Percentiles rank a stretch among this genome's conserved stretches.
Conservation (phyloP, 495 filamentous ascomycete species). For the Penicillium taxi region DNA sequence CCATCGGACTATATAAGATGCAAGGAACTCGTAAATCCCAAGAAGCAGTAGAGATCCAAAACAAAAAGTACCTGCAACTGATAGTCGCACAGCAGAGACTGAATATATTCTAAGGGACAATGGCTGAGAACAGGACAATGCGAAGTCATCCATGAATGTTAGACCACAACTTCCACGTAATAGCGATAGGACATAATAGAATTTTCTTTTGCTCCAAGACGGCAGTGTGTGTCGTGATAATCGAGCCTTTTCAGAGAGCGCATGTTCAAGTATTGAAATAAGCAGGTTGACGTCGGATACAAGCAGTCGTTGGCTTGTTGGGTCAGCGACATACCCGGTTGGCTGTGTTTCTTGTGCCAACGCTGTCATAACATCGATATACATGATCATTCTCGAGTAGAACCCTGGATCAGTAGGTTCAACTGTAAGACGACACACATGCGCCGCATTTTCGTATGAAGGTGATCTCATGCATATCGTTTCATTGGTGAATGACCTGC, state of each 20-base stretch:
- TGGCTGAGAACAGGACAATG: no score
- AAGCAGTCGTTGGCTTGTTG: not conserved
- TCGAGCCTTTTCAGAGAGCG: not conserved
- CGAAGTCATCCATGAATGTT: no score
- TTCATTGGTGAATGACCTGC: conserved; percentile 1
- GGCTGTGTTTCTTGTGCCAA: not conserved
- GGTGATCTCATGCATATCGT: not conserved
- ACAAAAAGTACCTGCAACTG: no score
- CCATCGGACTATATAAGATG: no score
- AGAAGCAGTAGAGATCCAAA: no score
- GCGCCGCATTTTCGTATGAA: not conserved
- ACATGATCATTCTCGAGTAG: not conserved
- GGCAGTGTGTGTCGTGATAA: no score
- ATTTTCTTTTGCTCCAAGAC: no score
- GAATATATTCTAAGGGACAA: no score
- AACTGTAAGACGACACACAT: not conserved
- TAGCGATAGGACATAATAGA: no score
- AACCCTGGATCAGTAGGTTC: not conserved
- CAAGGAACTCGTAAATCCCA: no score
- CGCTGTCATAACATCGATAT: not conserved
- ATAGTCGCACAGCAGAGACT: no score
- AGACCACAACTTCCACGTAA: no score
- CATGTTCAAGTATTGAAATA: not conserved
- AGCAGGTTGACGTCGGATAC: not conserved
- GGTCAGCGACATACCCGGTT: not conserved